Evolutionary conservation across 2,329 filamentous ascomycete genomes (phyloP).

Genomic region (Aspergillus carbonarius): DNA sequence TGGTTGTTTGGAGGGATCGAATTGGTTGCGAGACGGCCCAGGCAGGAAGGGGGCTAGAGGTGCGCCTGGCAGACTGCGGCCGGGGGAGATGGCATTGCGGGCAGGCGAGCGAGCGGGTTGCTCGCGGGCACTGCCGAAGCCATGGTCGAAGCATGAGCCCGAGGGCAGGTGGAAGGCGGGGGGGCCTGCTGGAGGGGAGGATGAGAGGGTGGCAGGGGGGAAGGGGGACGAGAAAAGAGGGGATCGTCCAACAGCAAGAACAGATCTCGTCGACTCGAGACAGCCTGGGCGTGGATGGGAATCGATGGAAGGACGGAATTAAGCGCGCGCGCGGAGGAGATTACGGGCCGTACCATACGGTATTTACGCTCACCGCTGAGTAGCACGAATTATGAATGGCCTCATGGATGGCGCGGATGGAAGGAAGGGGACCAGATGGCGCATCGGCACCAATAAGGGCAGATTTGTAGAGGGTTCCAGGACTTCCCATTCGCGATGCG

Average conservation of each 20-base stretch:
- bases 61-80: conserved; percentile 7
- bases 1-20: conserved; percentile 26
- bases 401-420: not conserved
- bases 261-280: not conserved
- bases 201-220: not conserved
- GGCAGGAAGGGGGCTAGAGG: conserved; percentile 2
- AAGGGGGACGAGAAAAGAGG: not conserved
- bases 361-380: conserved; percentile 12
- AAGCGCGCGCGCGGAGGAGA: not conserved
- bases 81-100: conserved; percentile 19
- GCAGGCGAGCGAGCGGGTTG: conserved; percentile 26
- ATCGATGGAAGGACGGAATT: not conserved
- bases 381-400: not conserved
- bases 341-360: conserved; percentile 8
- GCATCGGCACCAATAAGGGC: not conserved
- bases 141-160: conserved; percentile 38
- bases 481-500: not conserved
- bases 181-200: conserved; percentile 1
- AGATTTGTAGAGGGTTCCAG: not conserved
- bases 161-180: conserved; percentile 5
- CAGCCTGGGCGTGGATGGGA: too few species aligned
- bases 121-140: conserved; percentile 29
- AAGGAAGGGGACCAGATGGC: not conserved
- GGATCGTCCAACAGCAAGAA: not conserved
- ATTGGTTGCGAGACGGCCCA: conserved; percentile 15